These are phyloP conservation scores for Hydnum rufescens DNA, from an alignment of 768 basidiomycete species.

Conservation along the genomic window DNA sequence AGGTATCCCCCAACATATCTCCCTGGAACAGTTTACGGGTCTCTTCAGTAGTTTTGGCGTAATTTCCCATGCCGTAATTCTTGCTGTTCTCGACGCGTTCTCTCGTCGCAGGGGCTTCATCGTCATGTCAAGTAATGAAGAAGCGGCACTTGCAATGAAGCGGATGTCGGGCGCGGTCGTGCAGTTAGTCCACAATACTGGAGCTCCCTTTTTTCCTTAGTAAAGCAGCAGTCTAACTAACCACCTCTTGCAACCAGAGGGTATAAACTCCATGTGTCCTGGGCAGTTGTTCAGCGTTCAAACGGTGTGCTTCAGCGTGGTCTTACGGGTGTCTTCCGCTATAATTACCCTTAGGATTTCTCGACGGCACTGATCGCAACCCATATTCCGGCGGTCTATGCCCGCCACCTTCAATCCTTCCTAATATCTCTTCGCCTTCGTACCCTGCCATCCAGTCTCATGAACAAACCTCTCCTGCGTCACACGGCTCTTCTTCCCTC, in stretches of 20 bases:
- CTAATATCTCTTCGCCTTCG: not conserved
- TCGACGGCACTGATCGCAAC: not conserved
- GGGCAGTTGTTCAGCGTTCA: conserved; percentile 76
- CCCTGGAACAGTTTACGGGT: conserved; percentile 49
- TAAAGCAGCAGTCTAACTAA: not conserved
- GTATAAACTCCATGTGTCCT: conserved; percentile 60
- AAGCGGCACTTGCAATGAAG: conserved; percentile 50
- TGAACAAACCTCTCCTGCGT: not conserved
- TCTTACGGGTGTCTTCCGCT: not conserved
- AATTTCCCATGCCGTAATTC: conserved; percentile 57
- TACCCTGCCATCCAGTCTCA: not conserved
- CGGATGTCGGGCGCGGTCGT: conserved; percentile 46
- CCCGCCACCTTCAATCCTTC: not conserved
- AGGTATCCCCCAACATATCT: conserved; percentile 62
- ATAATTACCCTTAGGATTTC: not conserved
- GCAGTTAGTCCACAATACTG: conserved; percentile 42
- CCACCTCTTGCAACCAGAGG: conserved; percentile 26
- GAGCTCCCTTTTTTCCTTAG: not conserved
- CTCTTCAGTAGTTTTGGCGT: conserved; percentile 41
- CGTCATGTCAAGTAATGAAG: conserved; percentile 56
- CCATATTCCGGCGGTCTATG: not conserved
- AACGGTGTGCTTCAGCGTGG: not conserved
- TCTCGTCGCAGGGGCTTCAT: conserved; percentile 69
- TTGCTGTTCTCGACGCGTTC: conserved; percentile 68
- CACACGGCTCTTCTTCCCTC: not conserved